Conservation (phyloP, 345 rosid species). For the Limnanthes douglasii region DNA sequence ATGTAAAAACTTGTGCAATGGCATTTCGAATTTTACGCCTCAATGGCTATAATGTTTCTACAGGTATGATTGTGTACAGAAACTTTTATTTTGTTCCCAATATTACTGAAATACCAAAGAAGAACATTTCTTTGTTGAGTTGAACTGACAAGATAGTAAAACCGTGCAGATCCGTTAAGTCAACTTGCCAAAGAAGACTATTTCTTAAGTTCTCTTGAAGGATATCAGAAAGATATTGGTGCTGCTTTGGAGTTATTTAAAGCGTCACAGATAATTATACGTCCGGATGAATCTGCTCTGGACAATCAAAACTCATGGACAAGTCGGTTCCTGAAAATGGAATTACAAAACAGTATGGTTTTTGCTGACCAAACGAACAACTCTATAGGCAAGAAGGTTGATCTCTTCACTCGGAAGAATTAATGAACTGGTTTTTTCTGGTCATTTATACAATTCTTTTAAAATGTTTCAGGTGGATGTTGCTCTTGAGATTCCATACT, state of each 20-base stretch:
- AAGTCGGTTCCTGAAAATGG: conserved; percentile 26
- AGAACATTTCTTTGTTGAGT: background rate
- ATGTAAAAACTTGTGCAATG: conserved; percentile 46
- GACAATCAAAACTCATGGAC: conserved; percentile 43
- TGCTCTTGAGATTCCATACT: conserved; percentile 36
- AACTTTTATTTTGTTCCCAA: conserved; percentile 6
- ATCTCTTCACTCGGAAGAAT: too few relatives aligned
- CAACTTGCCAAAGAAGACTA: conserved; percentile 32
- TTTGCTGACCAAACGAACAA: conserved; percentile 14
- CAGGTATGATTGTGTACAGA: conserved; percentile 39
- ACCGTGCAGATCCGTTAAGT: conserved; percentile 44
- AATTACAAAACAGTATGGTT: conserved; percentile 21
- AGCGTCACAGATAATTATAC: conserved; percentile 36
- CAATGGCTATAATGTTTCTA: conserved; percentile 57
- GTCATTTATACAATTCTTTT: too few relatives aligned
- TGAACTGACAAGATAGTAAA: conserved; percentile 4
- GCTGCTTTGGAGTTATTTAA: conserved; percentile 51
- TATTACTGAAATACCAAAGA: background rate
- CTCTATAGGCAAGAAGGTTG: conserved; percentile 33
- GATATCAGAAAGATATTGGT: conserved; percentile 32
- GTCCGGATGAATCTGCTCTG: conserved; percentile 35
- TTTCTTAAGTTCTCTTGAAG: conserved; percentile 38
- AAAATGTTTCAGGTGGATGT: conserved; percentile 41
- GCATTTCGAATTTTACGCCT: conserved; percentile 58
- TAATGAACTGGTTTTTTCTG: too few relatives aligned